Base-by-base conservation (phyloP, 2,329 filamentous ascomycete genomes). In the Fusarium brevicatenulatum region DNA sequence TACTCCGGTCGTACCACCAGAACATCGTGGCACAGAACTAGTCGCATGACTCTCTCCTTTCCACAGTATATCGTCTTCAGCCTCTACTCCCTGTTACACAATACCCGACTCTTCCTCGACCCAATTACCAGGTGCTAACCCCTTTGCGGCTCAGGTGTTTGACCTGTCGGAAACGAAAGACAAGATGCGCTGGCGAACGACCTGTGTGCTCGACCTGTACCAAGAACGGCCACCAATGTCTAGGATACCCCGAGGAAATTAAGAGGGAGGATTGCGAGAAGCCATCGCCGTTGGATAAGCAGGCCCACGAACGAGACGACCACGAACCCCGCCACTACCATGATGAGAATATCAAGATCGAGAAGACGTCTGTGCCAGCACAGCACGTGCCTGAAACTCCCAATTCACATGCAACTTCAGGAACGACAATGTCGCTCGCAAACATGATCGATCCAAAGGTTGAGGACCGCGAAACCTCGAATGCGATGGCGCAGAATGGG, bases 101-200 rank as follows among this genome's bases (percentile, higher is more conserved):
- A 43, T 50, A 9, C 28, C 37, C 21, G 16, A 57, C 28, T 39
- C 39, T 40, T 50, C 49, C 36, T 36, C 15, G 21, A 64, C 50
- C 12, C 30, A 43, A 28, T 66, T 56, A n/a, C 55, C 39, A 60
- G 30, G 59, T 63, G 42, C 70, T 73, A 66, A 73, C 70, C 72
- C 61, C 68, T 71, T 64, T 60, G 63, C 59, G 59, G 47, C 53
- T 61, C 59, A 77, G 76, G 49, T 77, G 76, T 63, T 75, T 77
- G 50, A 78, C 92, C 46, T 94, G 92, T 83, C 91, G 92, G 77
- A 92, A 91, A 80, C 89, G 92, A 78, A 94, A 94, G 83, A 94
- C 92, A 59, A 86, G 91, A 80, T 94, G 92, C 80, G 92, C 91
- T 50, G 92, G 92, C 70, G 91, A 93, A 82, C 90, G 91, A 70